Evolutionary conservation across 164 flowering plant species (phyloP).

Genomic region (Brasenia schreberi): DNA sequence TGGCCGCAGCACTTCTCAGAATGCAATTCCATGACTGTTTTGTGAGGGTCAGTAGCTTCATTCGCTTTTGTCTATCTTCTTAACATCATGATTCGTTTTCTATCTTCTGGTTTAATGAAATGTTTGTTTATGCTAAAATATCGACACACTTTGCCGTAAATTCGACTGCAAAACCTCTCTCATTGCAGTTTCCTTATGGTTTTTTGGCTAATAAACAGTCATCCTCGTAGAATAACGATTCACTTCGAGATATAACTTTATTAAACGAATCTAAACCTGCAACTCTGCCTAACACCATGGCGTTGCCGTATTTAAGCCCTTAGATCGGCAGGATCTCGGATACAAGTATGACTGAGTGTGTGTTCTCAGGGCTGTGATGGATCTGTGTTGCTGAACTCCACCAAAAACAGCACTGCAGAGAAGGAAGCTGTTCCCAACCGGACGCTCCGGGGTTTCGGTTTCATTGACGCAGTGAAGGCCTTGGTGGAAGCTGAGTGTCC

Average conservation of each 20-base stretch:
- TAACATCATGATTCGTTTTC: neutral
- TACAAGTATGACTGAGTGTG: neutral
- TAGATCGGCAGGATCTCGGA: too few relatives aligned
- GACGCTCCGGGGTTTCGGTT: conserved; percentile 56
- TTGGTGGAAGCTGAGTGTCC: conserved; percentile 69
- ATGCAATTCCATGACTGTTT: conserved; percentile 93
- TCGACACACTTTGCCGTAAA: neutral
- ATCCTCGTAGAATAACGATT: neutral
- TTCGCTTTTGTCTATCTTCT: neutral
- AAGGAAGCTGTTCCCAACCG: conserved; percentile 45
- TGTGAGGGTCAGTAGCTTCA: conserved; percentile 43
- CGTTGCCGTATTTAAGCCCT: neutral
- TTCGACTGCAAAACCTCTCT: too few relatives aligned
- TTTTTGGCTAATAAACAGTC: neutral
- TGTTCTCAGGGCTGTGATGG: conserved; percentile 80
- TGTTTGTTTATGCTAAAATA: neutral
- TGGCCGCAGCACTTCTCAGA: conserved; percentile 56
- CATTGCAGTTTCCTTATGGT: too few relatives aligned
- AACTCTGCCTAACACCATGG: neutral
- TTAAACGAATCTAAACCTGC: neutral
- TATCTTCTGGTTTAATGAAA: neutral
- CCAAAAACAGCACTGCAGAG: conserved; percentile 46
- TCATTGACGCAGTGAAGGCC: conserved; percentile 69
- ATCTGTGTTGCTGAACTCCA: conserved; percentile 60
- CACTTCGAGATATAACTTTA: neutral